Percentiles rank a stretch among this genome's conserved stretches.
These are phyloP conservation scores for Xylaria castorea DNA, from an alignment of 495 filamentous ascomycete species.

Conservation along the genomic window DNA sequence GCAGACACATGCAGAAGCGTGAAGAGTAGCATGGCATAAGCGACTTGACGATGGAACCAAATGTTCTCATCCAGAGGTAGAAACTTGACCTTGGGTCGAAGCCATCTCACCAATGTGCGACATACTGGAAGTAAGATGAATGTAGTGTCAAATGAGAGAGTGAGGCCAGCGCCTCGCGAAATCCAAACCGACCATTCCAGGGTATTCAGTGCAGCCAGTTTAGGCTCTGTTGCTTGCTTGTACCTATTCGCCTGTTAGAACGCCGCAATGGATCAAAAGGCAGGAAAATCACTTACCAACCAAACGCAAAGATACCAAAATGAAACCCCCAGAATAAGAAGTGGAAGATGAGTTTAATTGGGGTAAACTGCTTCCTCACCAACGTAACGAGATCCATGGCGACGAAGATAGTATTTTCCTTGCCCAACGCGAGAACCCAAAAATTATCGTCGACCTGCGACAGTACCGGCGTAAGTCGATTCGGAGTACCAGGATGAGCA, in stretches of 20 bases:
- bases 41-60: conserved; percentile 97
- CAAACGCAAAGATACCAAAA: conserved; percentile 78
- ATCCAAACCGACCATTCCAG: conserved; percentile 92
- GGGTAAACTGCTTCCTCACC: conserved; percentile 66
- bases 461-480: conserved; percentile 40
- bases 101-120: conserved; percentile 79
- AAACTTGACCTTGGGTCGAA: conserved; percentile 87
- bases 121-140: conserved; percentile 95
- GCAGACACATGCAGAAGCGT: conserved; percentile 75
- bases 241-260: conserved; percentile 63
- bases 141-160: conserved; percentile 79
- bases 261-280: background rate
- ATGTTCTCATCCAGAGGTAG: conserved; percentile 92
- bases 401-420: conserved; percentile 35
- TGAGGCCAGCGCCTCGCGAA: conserved; percentile 89
- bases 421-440: conserved; percentile 35
- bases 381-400: conserved; percentile 51
- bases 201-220: conserved; percentile 78
- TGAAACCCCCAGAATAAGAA: conserved; percentile 85
- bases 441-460: conserved; percentile 62
- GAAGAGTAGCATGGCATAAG: conserved; percentile 86
- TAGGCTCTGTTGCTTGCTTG: conserved; percentile 70
- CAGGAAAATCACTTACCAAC: conserved; percentile 71
- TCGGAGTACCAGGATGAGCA: conserved; percentile 31
- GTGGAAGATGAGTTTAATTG: conserved; percentile 78